Evolutionary conservation across 805 yeast species (phyloP), one percentile per base, ranked within the genome.

Genomic region (Starmerella floricola): DNA sequence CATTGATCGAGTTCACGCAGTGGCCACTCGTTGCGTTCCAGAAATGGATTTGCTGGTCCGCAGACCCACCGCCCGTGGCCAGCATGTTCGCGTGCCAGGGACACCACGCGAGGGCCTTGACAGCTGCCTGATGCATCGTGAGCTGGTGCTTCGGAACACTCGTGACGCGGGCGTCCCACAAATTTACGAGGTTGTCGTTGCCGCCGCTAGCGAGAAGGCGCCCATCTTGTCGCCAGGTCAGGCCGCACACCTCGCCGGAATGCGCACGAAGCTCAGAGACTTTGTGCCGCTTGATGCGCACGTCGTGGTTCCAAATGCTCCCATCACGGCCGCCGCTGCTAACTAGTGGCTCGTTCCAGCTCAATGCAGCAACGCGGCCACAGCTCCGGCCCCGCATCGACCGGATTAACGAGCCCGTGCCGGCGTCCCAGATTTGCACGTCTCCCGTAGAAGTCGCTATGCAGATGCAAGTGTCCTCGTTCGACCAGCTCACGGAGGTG

Each of bases 61-160:
- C 73, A 11, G 94, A 79, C 13, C 98, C 98, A 40, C 98, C 98
- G 6, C 97, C 98, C 3, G 95, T 80, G n/a, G 96, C 96, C 40
- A 88, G 67, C 41, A 87, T 62, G 46, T 81, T 79, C 24, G 65
- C 65, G 53, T 84, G 88, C 59, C 79, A 79, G 2, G 97, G 97
- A 57, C 94, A 81, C 95, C 96, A 88, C 8, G 88, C 77, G 37
- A 91, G 61, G 1, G 97, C 96, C 62, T 91, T 91, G 4, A 88
- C 95, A 0, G 97, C 97, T 0, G 97, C 95, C 24, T 74, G 78
- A 62, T 88, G 98, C 41, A 76, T 74, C 15, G 79, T 72, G 58
- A 86, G 83, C 12, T 78, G 68, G 59, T 78, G 83, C 48, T 76
- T 71, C 2, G 97, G 95, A 20, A 65, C 57, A 0, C 70, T 62